Percentiles rank a stretch among this genome's conserved stretches.
These are phyloP conservation scores for Alternaria longipes DNA, from an alignment of 2,329 filamentous ascomycete genomes.

Conservation along the genomic window DNA sequence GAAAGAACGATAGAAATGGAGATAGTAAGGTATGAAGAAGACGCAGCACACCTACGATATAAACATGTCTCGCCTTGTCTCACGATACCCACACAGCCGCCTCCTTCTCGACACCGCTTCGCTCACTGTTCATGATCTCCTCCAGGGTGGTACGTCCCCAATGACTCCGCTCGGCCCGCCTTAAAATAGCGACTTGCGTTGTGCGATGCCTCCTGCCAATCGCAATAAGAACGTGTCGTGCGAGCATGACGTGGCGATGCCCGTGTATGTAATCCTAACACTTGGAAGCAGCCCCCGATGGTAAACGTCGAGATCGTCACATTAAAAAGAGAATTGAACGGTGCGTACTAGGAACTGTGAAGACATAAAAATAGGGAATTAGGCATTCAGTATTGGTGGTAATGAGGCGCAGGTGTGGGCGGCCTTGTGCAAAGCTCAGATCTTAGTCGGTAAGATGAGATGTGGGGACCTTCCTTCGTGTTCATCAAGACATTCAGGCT, in stretches of 20 bases:
- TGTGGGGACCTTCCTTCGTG: not conserved
- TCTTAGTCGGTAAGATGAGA: conserved; percentile 1
- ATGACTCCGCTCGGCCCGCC: not conserved
- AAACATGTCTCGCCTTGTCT: not conserved
- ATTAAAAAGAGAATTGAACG: not conserved
- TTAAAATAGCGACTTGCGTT: conserved; percentile 2
- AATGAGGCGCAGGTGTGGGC: not conserved
- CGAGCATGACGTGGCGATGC: not conserved
- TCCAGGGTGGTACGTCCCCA: not conserved
- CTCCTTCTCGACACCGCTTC: not conserved
- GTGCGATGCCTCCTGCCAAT: not conserved
- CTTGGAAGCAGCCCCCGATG: not conserved
- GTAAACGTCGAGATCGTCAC: not conserved
- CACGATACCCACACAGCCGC: not conserved
- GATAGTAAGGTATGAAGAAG: not conserved
- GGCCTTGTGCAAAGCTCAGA: not conserved
- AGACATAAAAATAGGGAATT: not conserved
- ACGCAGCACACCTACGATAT: not conserved
- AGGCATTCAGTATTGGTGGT: not conserved
- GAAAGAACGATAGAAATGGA: not conserved
- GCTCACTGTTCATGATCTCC: conserved; percentile 1
- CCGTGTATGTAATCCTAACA: not conserved
- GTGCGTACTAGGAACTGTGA: not conserved
- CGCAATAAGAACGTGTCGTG: conserved; percentile 1
- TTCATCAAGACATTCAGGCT: not conserved